Base-by-base conservation (phyloP, 2,329 filamentous ascomycete species). In the Madurella mycetomatis region DNA sequence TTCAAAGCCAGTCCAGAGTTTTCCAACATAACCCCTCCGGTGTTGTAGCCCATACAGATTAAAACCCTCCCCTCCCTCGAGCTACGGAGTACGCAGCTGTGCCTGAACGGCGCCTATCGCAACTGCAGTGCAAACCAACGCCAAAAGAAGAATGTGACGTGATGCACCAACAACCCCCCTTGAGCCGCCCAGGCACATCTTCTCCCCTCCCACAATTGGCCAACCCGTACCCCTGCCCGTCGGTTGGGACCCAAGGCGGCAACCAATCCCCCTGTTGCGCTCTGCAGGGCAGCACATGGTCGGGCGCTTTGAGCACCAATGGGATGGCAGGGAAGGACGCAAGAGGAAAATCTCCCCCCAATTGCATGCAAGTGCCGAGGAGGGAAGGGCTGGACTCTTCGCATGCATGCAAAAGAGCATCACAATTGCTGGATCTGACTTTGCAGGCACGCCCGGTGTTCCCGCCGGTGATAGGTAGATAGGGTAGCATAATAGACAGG, bases 71-170 rank as follows among this genome's bases (percentile, higher is more conserved):
- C 15, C 16, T 39, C n/a, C 32, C 16, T 12, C 30, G n/a, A n/a
- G n/a, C n/a, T n/a, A n/a, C n/a, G n/a, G n/a, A n/a, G n/a, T n/a
- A 47, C 15, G 7, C 34, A 41, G 17, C 41, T 46, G 32, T n/a
- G n/a, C 48, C 16, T 16, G 7, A 51, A 45, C 32, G 41, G 49
- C 49, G 49, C 41, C 19, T 51, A 44, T 45, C 37, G 32, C 30
- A 16, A 11, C 15, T 34, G 4, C 42, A n/a, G n/a, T n/a, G n/a
- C n/a, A n/a, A n/a, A n/a, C 4, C 16, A 48, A 31, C 16, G 9
- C 16, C 16, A 15, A 4, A 32, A 51, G 18, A 37, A 37, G 25
- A 41, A 51, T 44, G 49, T 46, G 41, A 45, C 34, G 49, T 42
- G 18, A 19, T 19, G 1, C 8, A 42, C 39, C 19, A 34, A 9